Percentiles rank a stretch among this genome's conserved stretches.
phyloP scores from a whole-genome alignment of 106 monocot species.

The Hemerocallis citrina region DNA sequence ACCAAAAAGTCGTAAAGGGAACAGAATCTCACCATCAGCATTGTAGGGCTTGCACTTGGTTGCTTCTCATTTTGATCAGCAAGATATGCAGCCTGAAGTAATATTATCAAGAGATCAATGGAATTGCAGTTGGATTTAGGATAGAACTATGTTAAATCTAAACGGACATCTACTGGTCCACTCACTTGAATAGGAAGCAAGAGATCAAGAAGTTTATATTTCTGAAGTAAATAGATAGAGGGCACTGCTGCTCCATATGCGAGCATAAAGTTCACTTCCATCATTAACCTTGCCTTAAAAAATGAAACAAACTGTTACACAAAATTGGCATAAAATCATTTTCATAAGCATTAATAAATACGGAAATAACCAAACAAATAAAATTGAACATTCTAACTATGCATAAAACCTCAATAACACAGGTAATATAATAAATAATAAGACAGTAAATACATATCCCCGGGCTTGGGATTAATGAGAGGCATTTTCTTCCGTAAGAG shows the following conservation, averaged over 20 bases:
- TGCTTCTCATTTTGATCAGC: slow-evolving; percentile 27
- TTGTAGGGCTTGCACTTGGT: slow-evolving; percentile 20
- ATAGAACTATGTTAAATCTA: background rate
- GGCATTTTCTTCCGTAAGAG: too few species aligned
- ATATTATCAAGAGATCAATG: background rate
- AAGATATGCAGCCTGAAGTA: slow-evolving; percentile 61
- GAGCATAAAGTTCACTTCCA: slow-evolving; percentile 93
- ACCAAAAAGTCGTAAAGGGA: background rate
- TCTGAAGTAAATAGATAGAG: slow-evolving; percentile 69
- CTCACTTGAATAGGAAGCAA: slow-evolving; percentile 85
- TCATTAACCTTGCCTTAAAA: slow-evolving; percentile 70
- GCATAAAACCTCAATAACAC: too few species aligned
- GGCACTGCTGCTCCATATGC: slow-evolving; percentile 94
- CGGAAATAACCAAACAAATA: too few species aligned
- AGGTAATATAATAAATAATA: too few species aligned
- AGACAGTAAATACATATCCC: too few species aligned
- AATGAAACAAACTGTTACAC: slow-evolving; percentile 18
- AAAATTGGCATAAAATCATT: too few species aligned
- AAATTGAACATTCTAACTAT: too few species aligned
- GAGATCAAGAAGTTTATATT: slow-evolving; percentile 71
- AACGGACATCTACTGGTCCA: background rate
- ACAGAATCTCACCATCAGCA: slow-evolving; percentile 73
- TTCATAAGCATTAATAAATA: too few species aligned
- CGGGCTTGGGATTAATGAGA: too few species aligned
- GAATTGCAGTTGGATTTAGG: background rate